Conservation (phyloP, 129 eudicot species). For the Saussurea involucrata region DNA sequence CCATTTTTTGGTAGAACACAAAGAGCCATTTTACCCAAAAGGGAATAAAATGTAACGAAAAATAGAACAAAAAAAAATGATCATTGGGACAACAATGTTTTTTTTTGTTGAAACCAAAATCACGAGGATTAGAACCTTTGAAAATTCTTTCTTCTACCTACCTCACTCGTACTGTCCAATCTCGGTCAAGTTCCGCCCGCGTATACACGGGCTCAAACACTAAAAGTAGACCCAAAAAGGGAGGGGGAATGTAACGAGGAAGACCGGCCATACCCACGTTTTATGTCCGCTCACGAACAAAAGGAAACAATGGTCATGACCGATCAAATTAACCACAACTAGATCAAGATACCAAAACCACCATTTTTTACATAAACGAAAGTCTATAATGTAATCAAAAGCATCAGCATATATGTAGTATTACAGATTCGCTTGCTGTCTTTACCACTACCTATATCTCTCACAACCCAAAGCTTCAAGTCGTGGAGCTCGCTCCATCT, state of each 20-base stretch:
- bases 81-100: too few species aligned
- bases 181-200: too few species aligned
- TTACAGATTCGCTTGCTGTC: slow-evolving; percentile 7
- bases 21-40: too few species aligned
- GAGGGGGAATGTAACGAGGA: not conserved
- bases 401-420: not conserved
- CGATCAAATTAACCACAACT: not conserved
- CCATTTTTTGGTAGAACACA: too few species aligned
- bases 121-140: too few species aligned
- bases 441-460: slow-evolving; percentile 1
- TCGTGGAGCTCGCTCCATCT: slow-evolving; percentile 24
- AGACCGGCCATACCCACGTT: not conserved
- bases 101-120: too few species aligned
- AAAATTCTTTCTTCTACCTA: too few species aligned
- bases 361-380: slow-evolving; percentile 4
- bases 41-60: too few species aligned
- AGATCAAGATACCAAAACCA: not conserved
- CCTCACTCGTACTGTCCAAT: too few species aligned
- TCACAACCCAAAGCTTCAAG: not conserved
- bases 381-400: slow-evolving; percentile 1
- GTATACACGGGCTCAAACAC: too few species aligned
- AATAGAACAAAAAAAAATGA: too few species aligned
- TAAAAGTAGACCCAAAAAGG: too few species aligned
- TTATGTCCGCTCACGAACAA: not conserved
- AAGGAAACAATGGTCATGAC: not conserved